Evolutionary conservation across 768 basidiomycete species (phyloP).

Genomic region (Russula dissimulans): DNA sequence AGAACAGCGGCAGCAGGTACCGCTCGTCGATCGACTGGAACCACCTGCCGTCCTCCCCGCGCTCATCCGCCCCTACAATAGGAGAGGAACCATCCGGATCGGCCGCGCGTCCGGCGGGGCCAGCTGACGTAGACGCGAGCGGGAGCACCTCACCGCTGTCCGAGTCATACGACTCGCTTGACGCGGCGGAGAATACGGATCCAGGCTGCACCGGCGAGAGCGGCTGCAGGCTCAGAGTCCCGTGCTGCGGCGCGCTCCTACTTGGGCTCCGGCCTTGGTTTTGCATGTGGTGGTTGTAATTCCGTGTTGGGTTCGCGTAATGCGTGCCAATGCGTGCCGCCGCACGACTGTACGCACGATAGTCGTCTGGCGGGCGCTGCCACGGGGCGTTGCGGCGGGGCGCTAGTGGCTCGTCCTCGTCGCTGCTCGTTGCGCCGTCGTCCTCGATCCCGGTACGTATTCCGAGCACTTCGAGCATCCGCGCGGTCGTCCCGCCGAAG

Average conservation of each 20-base stretch:
- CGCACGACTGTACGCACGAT: slow-evolving; percentile 27
- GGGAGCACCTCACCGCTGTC: slow-evolving; percentile 71
- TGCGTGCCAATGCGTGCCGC: slow-evolving; percentile 44
- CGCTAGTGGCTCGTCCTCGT: slow-evolving; percentile 33
- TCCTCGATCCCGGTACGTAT: slow-evolving; percentile 94
- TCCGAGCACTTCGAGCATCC: slow-evolving; percentile 96
- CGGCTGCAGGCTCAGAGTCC: background rate
- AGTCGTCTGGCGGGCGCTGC: slow-evolving; percentile 20
- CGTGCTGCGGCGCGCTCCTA: background rate
- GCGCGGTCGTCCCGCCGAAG: slow-evolving; percentile 94
- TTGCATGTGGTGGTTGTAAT: slow-evolving; percentile 56
- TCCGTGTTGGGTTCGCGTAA: slow-evolving; percentile 33
- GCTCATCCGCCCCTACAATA: slow-evolving; percentile 12
- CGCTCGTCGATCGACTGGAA: slow-evolving; percentile 93
- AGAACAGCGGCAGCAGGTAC: slow-evolving; percentile 87
- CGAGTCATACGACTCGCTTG: slow-evolving; percentile 70
- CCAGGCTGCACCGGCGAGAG: slow-evolving; percentile 21
- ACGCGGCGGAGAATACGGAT: slow-evolving; percentile 55
- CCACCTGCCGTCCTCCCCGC: slow-evolving; percentile 77
- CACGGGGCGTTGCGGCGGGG: slow-evolving; percentile 11
- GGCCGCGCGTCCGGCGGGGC: background rate
- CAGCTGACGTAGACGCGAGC: slow-evolving; percentile 44
- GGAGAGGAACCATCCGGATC: slow-evolving; percentile 4
- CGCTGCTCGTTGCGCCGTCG: slow-evolving; percentile 53
- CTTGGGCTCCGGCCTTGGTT: background rate